Conservation (phyloP, 1,284 basidiomycete genomes). For the Cerrena zonata region DNA sequence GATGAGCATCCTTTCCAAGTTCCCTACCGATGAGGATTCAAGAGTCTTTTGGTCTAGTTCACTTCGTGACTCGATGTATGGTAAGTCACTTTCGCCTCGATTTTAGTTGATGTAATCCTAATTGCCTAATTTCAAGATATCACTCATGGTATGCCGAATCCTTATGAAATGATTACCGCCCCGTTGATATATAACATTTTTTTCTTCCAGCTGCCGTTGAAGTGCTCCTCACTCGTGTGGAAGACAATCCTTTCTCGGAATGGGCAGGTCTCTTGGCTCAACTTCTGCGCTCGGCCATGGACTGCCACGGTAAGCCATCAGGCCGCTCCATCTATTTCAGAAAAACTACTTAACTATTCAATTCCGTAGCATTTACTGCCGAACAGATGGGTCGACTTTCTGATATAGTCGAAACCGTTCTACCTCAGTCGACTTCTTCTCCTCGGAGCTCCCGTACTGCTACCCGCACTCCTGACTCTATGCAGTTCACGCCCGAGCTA, state of each 20-base stretch:
- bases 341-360: no score
- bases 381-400: slow-evolving; percentile 46
- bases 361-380: slow-evolving; percentile 55
- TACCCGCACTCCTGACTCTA: slow-evolving; percentile 10
- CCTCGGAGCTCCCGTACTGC: slow-evolving; percentile 16
- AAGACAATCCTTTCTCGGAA: slow-evolving; percentile 31
- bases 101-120: background rate
- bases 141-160: slow-evolving; percentile 20
- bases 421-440: slow-evolving; percentile 25
- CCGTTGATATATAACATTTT: no score
- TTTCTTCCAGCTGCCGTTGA: slow-evolving; percentile 31
- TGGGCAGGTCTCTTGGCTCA: slow-evolving; percentile 39
- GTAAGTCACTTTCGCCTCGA: slow-evolving; percentile 33
- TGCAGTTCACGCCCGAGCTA: slow-evolving; percentile 4
- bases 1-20: slow-evolving; percentile 66
- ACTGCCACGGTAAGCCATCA: slow-evolving; percentile 46
- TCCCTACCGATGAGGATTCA: slow-evolving; percentile 66
- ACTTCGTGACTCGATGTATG: slow-evolving; percentile 58
- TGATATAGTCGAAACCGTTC: slow-evolving; percentile 29
- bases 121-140: slow-evolving; percentile 21
- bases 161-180: no score
- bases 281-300: slow-evolving; percentile 47
- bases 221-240: slow-evolving; percentile 28
- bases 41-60: slow-evolving; percentile 61
- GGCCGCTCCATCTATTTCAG: no score